Evolutionary conservation across 805 yeast genomes (phyloP).

Genomic region (Ogataea philodendri): DNA sequence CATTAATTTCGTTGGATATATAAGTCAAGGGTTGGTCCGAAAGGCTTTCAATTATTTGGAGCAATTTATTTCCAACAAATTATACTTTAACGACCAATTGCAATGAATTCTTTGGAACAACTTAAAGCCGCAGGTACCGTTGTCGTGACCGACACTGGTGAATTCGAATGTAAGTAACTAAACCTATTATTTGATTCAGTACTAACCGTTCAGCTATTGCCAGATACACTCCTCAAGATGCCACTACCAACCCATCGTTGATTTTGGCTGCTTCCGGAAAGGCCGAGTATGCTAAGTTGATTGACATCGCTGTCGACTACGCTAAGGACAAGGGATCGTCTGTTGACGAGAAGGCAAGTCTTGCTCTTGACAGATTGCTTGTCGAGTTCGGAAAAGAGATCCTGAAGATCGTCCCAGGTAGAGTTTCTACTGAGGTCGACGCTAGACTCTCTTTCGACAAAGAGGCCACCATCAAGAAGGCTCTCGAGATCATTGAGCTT

Average conservation of each 20-base stretch:
- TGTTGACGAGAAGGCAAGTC: conserved; percentile 65
- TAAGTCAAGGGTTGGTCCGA: conserved; percentile 7
- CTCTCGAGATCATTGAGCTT: conserved; percentile 81
- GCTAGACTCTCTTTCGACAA: conserved; percentile 97
- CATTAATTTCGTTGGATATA: not conserved
- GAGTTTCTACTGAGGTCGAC: conserved; percentile 98
- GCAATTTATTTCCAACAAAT: conserved; percentile 1
- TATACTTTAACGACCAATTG: conserved; percentile 6
- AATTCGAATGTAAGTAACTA: conserved; percentile 68
- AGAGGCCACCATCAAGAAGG: conserved; percentile 91
- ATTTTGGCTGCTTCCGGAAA: conserved; percentile 94
- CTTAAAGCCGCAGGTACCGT: conserved; percentile 93
- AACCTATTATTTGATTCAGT: not conserved
- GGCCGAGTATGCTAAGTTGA: conserved; percentile 81
- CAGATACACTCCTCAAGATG: conserved; percentile 97
- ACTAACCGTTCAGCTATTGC: conserved; percentile 62
- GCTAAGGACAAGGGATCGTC: conserved; percentile 64
- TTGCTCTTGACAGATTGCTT: conserved; percentile 87
- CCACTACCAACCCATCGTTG: conserved; percentile 98
- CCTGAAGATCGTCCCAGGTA: conserved; percentile 93
- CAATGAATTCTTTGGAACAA: conserved; percentile 75
- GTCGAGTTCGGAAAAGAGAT: conserved; percentile 97
- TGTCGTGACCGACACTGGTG: conserved; percentile 99
- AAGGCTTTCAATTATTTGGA: no score
- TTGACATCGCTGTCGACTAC: conserved; percentile 86